These are phyloP conservation scores for Phytophthora multivora DNA, from an alignment of 352 stramenopile genomes.

Conservation along the genomic window DNA sequence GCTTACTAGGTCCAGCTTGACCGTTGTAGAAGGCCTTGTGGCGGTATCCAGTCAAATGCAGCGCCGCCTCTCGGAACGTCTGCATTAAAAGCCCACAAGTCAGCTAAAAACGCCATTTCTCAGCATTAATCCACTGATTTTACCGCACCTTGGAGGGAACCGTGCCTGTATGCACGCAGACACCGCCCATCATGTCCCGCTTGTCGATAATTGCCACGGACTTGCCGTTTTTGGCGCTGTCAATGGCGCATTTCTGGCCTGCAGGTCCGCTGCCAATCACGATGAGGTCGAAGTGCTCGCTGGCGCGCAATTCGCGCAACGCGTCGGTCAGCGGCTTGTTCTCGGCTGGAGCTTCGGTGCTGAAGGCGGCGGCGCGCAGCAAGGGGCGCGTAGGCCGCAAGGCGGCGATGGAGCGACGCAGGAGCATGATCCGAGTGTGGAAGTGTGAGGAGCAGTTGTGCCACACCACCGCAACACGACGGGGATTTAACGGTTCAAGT, in stretches of 20 bases:
- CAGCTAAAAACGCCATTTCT: not conserved
- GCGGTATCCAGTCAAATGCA: conserved; percentile 89
- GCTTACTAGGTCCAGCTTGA: conserved; percentile 64
- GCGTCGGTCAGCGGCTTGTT: conserved; percentile 57
- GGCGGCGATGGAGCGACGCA: conserved; percentile 28
- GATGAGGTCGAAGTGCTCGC: conserved; percentile 90
- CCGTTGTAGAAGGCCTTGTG: conserved; percentile 91
- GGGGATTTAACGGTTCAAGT: conserved; percentile 17
- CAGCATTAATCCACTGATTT: not conserved
- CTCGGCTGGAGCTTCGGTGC: not conserved
- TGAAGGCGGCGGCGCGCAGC: conserved; percentile 18
- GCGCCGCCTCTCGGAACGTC: conserved; percentile 90
- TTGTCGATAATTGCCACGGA: conserved; percentile 90
- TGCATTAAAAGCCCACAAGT: conserved; percentile 18
- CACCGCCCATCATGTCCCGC: conserved; percentile 84
- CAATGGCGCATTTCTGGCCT: conserved; percentile 90
- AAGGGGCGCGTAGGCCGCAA: conserved; percentile 9
- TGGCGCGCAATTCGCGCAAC: conserved; percentile 81
- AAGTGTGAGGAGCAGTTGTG: conserved; percentile 18
- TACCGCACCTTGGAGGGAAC: conserved; percentile 77
- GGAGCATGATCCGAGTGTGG: conserved; percentile 15
- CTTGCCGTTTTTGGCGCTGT: conserved; percentile 87
- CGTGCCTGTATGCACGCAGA: conserved; percentile 91
- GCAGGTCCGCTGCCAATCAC: conserved; percentile 89
- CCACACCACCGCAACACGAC: conserved; percentile 25